Evolutionary conservation across 1,284 basidiomycete genomes (phyloP), one percentile per base, ranked within the genome.

Genomic region (Moesziomyces sp.): DNA sequence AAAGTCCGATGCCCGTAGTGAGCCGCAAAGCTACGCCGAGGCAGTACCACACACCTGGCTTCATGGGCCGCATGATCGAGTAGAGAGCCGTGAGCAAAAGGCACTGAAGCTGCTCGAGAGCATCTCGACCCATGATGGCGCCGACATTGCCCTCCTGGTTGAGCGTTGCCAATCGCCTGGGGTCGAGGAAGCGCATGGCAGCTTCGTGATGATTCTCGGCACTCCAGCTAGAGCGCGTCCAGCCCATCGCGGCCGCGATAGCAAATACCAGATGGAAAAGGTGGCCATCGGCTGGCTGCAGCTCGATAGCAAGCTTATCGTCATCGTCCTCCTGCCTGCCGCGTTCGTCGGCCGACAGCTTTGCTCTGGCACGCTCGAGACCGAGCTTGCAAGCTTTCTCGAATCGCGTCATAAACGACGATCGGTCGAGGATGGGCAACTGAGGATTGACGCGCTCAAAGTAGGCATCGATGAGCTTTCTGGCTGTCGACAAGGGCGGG

Each of bases 191-290:
- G 24, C 57, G 63, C 72, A 74, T 74, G 10, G 72, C 72, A n/a
- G 72, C 72, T 42, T 74, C 72, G 57, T 74, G 72, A 34, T 74
- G 72, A 23, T 69, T 70, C 46, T 74, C 72, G 30, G 72, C 72
- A 21, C 67, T 70, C 62, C 59, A 74, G 42, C 53, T 66, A 3
- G 72, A 67, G 28, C 63, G 63, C 5, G 63, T 67, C 72, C 67
- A 70, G 40, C 67, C 63, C 67, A 74, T 74, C 13, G 72, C 72
- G 10, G 72, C 66, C 11, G 72, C 72, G 40, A 74, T 74, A 28
- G 72, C 67, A 46, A 74, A 70, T 16, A 74, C 67, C 5, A 74
- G 72, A n/a, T 74, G 72, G 35, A 74, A 74, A 24, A 74, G 72
- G 26, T 74, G 72, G 7, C 72, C 72, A 30, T 74, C 72, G 14